Percentiles rank a stretch among this genome's conserved stretches.
These are phyloP conservation scores for Amanita molliuscula DNA, from an alignment of 768 basidiomycete genomes.

Conservation along the genomic window DNA sequence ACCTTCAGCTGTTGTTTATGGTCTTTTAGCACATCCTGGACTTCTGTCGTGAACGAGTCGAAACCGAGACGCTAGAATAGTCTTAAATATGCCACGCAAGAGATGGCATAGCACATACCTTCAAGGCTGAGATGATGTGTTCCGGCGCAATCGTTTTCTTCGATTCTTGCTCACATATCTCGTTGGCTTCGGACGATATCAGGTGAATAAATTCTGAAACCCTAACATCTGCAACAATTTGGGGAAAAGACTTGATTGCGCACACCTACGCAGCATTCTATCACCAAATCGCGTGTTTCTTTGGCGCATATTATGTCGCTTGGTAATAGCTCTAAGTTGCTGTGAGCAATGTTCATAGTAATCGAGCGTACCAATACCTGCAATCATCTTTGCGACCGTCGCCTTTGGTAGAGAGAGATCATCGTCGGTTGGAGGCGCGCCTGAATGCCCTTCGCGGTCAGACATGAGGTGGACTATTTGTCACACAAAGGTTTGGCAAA, in stretches of 20 bases:
- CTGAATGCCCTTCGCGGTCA: constrained; percentile 74
- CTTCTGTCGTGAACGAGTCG: constrained; percentile 70
- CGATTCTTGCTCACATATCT: constrained; percentile 94
- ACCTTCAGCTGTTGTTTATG: constrained; percentile 96
- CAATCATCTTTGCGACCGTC: constrained; percentile 95
- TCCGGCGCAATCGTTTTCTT: constrained; percentile 99
- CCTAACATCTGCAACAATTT: background rate
- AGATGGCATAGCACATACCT: constrained; percentile 42
- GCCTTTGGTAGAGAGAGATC: constrained; percentile 95
- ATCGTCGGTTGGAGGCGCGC: constrained; percentile 65
- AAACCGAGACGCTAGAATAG: constrained; percentile 24
- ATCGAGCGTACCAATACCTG: constrained; percentile 40
- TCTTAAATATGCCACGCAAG: constrained; percentile 88
- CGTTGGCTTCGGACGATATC: constrained; percentile 95
- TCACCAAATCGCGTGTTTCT: constrained; percentile 93
- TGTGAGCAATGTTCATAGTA: constrained; percentile 6
- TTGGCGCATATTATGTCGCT: constrained; percentile 84
- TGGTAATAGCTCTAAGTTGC: constrained; percentile 70
- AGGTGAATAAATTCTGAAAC: constrained; percentile 89
- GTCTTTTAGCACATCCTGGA: constrained; percentile 89
- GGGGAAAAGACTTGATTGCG: constrained; percentile 15
- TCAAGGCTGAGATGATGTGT: constrained; percentile 87
- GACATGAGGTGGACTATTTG: constrained; percentile 46
- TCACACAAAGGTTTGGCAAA: background rate
- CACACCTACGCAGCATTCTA: constrained; percentile 99